phyloP scores from a whole-genome alignment of 768 basidiomycete genomes.

The Pholiota molesta region DNA sequence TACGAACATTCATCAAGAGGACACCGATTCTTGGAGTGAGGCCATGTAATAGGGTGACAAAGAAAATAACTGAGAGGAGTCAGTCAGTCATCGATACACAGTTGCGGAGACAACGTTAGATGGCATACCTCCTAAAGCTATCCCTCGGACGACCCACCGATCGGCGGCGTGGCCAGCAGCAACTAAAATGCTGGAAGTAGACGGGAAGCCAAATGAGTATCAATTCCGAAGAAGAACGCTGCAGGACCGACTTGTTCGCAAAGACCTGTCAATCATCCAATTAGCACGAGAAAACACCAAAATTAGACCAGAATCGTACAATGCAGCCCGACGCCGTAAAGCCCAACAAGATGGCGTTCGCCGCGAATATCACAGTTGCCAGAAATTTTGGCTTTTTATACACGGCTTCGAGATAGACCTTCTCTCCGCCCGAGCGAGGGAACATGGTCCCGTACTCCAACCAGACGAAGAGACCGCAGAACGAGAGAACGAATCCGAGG shows the following conservation, averaged over 20 bases:
- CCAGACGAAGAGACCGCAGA: constrained; percentile 65
- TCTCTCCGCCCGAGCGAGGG: constrained; percentile 64
- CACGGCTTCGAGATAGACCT: constrained; percentile 62
- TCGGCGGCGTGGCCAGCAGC: constrained; percentile 41
- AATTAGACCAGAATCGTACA: constrained; percentile 36
- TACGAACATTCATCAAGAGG: constrained; percentile 54
- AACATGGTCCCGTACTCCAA: constrained; percentile 68
- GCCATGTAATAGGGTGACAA: constrained; percentile 55
- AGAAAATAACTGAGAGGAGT: constrained; percentile 44
- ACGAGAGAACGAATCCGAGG: constrained; percentile 59
- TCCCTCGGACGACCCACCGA: constrained; percentile 57
- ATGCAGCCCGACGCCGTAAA: constrained; percentile 46
- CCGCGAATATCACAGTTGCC: constrained; percentile 50
- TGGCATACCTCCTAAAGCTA: constrained; percentile 54
- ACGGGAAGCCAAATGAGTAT: neutral
- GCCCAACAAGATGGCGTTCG: constrained; percentile 46
- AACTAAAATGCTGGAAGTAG: constrained; percentile 46
- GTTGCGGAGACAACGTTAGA: neutral
- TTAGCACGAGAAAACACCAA: constrained; percentile 3
- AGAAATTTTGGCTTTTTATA: constrained; percentile 51
- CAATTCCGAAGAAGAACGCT: neutral
- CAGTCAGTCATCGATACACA: neutral
- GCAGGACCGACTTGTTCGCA: constrained; percentile 30
- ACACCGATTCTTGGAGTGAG: constrained; percentile 52
- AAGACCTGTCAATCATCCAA: constrained; percentile 25